Base-by-base conservation (phyloP, 345 rosid genomes). In the Aquilaria malaccensis region DNA sequence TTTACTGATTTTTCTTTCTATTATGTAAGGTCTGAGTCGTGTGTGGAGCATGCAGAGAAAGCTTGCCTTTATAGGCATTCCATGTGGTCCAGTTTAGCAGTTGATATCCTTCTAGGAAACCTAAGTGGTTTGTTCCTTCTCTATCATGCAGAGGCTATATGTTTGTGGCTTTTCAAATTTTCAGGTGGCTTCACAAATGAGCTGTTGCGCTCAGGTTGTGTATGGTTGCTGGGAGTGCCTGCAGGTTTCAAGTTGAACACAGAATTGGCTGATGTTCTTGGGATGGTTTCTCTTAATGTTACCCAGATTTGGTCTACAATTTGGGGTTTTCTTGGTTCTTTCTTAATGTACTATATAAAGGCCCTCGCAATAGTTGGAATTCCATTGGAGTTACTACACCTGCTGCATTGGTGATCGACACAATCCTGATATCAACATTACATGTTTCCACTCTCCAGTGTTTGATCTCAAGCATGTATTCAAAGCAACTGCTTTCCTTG, bases 151-250 rank as follows among this genome's bases (percentile, higher is more conserved):
- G 82, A 81, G 69, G 69, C 77, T 50, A 72, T 72, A 68, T 79
- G 73, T 80, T 76, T 65, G 45, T 79, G 77, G 82, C 11, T 83
- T 70, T 70, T 71, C 50, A 72, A 69, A 51, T 80, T 90, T 56
- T 77, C 90, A 60, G 80, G 74, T 63, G 87, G 70, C 49, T 60
- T 79, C 55, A 86, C 88, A 2, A 94, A 90, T 72, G 85, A 72
- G 52, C 73, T 84, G 58, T 50, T 88, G 82, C 90, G 97, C 10
- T 84, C 91, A 2, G 99, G 99, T 60, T 90, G 92, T 73, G 96
- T 94, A 69, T 94, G 97, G 95, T 75, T 94, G 80, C 88, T 94
- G 97, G 97, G 97, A 77, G 96, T 85, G 65, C 99, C 99, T 3
- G 95, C 97, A 2, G 97, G 99, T 56, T 94, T 94, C 77, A 90